phyloP scores from a whole-genome alignment of 371 early-diverging fungal species.

The Dipsacomyces acuminosporus region DNA sequence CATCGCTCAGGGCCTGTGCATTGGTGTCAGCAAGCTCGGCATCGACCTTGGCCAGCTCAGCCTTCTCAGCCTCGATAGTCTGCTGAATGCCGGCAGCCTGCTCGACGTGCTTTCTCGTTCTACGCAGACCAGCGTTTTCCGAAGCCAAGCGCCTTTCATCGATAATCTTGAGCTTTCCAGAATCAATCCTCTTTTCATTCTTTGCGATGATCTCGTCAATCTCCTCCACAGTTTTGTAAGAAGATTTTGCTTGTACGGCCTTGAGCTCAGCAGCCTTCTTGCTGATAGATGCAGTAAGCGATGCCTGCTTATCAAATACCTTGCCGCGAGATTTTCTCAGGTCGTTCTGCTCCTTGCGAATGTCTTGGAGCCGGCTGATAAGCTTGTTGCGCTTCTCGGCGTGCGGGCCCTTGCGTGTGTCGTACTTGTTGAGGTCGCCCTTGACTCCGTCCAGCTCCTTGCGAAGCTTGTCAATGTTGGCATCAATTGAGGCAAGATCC shows the following conservation, averaged over 20 bases:
- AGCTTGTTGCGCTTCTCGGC: conserved; percentile 57
- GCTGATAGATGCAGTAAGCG: conserved; percentile 62
- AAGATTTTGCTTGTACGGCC: conserved; percentile 68
- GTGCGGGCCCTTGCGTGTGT: conserved; percentile 34
- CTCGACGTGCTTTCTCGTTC: conserved; percentile 72
- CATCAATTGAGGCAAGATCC: conserved; percentile 38
- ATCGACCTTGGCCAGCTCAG: conserved; percentile 60
- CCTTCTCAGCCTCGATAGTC: conserved; percentile 68
- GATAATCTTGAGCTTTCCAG: conserved; percentile 68
- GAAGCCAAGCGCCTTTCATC: conserved; percentile 82
- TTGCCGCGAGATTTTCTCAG: conserved; percentile 62
- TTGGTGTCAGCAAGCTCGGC: conserved; percentile 63
- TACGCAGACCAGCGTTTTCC: conserved; percentile 78
- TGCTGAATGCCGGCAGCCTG: conserved; percentile 60
- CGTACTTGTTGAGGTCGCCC: conserved; percentile 36
- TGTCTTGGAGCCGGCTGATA: conserved; percentile 56
- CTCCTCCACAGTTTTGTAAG: conserved; percentile 72
- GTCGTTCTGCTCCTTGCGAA: conserved; percentile 66
- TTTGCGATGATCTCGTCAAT: conserved; percentile 70
- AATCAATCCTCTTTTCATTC: conserved; percentile 72
- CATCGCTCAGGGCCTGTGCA: conserved; percentile 58
- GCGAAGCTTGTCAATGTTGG: conserved; percentile 36
- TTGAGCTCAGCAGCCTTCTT: conserved; percentile 74
- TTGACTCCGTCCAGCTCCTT: conserved; percentile 55
- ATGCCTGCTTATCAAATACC: conserved; percentile 65